Conservation (phyloP, 768 basidiomycete species). For the Calocybe gangraenosa region DNA sequence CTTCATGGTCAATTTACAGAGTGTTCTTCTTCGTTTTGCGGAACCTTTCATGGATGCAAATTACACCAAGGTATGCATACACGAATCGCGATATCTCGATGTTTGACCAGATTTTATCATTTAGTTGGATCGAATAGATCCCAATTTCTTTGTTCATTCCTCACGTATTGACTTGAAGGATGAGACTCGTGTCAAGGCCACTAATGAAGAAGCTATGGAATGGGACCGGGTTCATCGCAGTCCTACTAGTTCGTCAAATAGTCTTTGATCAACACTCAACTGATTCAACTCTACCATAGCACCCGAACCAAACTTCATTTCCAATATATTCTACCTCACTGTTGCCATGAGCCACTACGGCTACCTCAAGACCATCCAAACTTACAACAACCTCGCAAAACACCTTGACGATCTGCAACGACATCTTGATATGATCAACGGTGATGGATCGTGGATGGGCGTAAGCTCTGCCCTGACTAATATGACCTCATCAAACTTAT, state of each 20-base stretch:
- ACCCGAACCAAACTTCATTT: conserved; percentile 86
- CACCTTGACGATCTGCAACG: conserved; percentile 74
- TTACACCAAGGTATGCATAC: conserved; percentile 67
- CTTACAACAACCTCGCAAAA: conserved; percentile 67
- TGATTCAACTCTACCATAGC: conserved; percentile 28
- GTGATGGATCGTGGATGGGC: conserved; percentile 79
- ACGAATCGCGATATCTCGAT: not conserved
- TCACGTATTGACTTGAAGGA: conserved; percentile 74
- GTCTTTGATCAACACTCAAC: not conserved
- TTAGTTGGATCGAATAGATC: conserved; percentile 90
- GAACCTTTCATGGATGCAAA: conserved; percentile 94
- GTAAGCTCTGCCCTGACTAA: conserved; percentile 37
- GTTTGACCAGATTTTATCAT: not conserved
- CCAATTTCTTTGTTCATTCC: conserved; percentile 72
- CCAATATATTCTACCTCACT: conserved; percentile 89
- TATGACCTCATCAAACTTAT: not conserved
- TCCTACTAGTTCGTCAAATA: conserved; percentile 33
- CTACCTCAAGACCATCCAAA: conserved; percentile 74
- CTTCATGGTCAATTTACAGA: conserved; percentile 89
- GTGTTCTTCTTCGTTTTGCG: conserved; percentile 78
- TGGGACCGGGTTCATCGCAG: conserved; percentile 57
- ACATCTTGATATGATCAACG: conserved; percentile 70
- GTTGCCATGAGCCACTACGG: conserved; percentile 90
- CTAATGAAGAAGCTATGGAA: conserved; percentile 75
- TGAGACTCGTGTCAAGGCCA: conserved; percentile 92